A percentile compares a stretch with the other conserved stretches of the same genome.
Evolutionary conservation across 2,329 filamentous ascomycete species (phyloP).

Genomic region (Exophiala oligosperma): DNA sequence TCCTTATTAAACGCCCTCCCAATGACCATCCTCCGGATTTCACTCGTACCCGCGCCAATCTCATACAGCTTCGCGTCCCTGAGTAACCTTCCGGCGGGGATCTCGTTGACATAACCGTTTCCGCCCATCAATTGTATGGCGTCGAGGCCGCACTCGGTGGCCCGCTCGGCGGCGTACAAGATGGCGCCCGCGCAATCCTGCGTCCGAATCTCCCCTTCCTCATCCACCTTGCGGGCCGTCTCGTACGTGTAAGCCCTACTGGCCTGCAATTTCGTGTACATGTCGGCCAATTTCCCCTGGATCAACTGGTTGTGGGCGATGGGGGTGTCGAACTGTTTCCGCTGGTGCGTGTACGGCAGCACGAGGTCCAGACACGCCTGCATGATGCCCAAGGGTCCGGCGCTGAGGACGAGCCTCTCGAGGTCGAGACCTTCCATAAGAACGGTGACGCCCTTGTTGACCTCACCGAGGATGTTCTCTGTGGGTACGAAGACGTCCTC

Average conservation of each 20-base stretch:
- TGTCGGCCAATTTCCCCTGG: conserved; percentile 90
- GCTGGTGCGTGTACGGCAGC: conserved; percentile 83
- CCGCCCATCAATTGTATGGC: conserved; percentile 91
- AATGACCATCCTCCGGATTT: conserved; percentile 92
- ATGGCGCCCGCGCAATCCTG: conserved; percentile 96
- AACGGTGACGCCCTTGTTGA: conserved; percentile 83
- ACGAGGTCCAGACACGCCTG: conserved; percentile 83
- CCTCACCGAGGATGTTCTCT: conserved; percentile 74
- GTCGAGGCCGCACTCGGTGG: conserved; percentile 82
- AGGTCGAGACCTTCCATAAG: conserved; percentile 96
- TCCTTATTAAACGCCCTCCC: conserved; percentile 89
- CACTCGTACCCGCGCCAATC: conserved; percentile 94
- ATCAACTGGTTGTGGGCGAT: conserved; percentile 92
- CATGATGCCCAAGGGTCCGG: conserved; percentile 92
- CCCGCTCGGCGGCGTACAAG: conserved; percentile 86
- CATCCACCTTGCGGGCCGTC: conserved; percentile 78
- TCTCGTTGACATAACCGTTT: conserved; percentile 95
- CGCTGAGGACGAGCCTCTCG: conserved; percentile 86
- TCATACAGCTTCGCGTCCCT: conserved; percentile 84
- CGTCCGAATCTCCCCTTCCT: conserved; percentile 70
- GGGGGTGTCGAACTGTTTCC: conserved; percentile 83
- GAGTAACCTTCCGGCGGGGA: conserved; percentile 81
- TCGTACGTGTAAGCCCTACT: conserved; percentile 83
- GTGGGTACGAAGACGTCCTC: conserved; percentile 85
- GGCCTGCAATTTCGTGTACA: conserved; percentile 92